These are phyloP conservation scores for Isabelozyma gotoi DNA, from an alignment of 805 yeast species.

Conservation along the genomic window DNA sequence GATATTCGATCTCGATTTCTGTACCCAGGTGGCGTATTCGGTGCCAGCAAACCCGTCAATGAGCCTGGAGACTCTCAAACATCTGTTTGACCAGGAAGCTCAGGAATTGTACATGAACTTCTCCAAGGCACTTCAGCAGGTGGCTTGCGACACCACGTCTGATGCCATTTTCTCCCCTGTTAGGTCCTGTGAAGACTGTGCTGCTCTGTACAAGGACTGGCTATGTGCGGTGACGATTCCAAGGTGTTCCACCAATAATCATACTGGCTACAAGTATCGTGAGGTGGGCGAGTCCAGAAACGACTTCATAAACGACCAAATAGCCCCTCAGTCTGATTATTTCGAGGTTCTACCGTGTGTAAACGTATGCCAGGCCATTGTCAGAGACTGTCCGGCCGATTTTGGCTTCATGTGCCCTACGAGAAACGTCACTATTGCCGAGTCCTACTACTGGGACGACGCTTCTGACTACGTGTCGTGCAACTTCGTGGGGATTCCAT, in stretches of 20 bases:
- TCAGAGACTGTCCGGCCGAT: slow-evolving; percentile 77
- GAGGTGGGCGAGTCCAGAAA: slow-evolving; percentile 57
- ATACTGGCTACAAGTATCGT: slow-evolving; percentile 47
- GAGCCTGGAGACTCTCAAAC: slow-evolving; percentile 14
- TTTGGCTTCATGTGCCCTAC: slow-evolving; percentile 77
- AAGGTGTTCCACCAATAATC: slow-evolving; percentile 62
- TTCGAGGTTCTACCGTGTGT: slow-evolving; percentile 86
- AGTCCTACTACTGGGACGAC: slow-evolving; percentile 46
- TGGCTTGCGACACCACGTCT: slow-evolving; percentile 68
- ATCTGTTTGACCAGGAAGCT: slow-evolving; percentile 67
- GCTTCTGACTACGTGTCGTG: slow-evolving; percentile 29
- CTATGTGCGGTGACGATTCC: slow-evolving; percentile 87
- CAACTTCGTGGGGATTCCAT: slow-evolving; percentile 32
- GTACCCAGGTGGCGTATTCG: slow-evolving; percentile 80
- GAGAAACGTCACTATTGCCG: slow-evolving; percentile 25
- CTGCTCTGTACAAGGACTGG: slow-evolving; percentile 75
- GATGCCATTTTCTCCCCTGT: slow-evolving; percentile 76
- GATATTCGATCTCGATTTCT: slow-evolving; percentile 72
- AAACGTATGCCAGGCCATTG: slow-evolving; percentile 74
- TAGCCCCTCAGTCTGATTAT: slow-evolving; percentile 59
- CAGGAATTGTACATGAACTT: slow-evolving; percentile 58
- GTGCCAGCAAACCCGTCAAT: slow-evolving; percentile 55
- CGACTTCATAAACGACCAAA: slow-evolving; percentile 48
- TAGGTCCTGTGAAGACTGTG: slow-evolving; percentile 71
- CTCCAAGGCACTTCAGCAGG: slow-evolving; percentile 69